Base-by-base conservation (phyloP, 192 early-diverging fungal species). In the Chytriomyces sp. region DNA sequence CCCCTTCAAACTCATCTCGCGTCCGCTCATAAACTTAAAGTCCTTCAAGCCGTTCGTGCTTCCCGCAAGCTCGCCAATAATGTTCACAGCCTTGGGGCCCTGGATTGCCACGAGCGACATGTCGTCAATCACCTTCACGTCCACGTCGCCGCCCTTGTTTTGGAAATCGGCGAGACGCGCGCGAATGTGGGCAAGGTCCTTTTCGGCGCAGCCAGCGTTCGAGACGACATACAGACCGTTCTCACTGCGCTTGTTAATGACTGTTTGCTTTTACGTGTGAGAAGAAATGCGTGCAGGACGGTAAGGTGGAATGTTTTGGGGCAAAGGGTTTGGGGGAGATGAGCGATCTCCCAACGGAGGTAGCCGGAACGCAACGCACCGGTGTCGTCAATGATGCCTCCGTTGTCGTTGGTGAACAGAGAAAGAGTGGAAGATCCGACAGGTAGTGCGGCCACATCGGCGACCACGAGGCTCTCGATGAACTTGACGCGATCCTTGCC, bases 331-430 rank as follows among this genome's bases (percentile, higher is more conserved):
- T 68, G 65, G 49, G 65, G 49, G 3, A 32, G 54, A 34, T 56
- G 14, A 10, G 53, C n/a, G n/a, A n/a, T n/a, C n/a, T n/a, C n/a
- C n/a, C n/a, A n/a, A n/a, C n/a, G n/a, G 68, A 70, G 39, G 19
- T 10, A 33, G 37, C 62, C 62, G 62, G 62, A 34, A 64, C 26
- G 22, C 14, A 56, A 10, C 62, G 33, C 17, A 70, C 68, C 68
- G 14, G 94, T 96, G 76, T 99, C 97, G 73, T 99, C 97, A 73
- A 98, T 95, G 64, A 99, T 99, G 53, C 97, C 97, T 38, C 97
- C 97, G 39, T 92, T 83, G 70, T 93, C 93, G 84, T 97, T 99
- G 49, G 95, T 98, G 76, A 98, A 94, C 59, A 99, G 83, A 28
- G 96, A 95, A 7, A 99, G 81, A 10, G 94, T 95, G 6, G 91